A percentile compares a stretch with the other conserved stretches of the same genome.
Evolutionary conservation across 2,329 filamentous ascomycete species (phyloP).

Genomic region (Alternaria hordeiaustralica): DNA sequence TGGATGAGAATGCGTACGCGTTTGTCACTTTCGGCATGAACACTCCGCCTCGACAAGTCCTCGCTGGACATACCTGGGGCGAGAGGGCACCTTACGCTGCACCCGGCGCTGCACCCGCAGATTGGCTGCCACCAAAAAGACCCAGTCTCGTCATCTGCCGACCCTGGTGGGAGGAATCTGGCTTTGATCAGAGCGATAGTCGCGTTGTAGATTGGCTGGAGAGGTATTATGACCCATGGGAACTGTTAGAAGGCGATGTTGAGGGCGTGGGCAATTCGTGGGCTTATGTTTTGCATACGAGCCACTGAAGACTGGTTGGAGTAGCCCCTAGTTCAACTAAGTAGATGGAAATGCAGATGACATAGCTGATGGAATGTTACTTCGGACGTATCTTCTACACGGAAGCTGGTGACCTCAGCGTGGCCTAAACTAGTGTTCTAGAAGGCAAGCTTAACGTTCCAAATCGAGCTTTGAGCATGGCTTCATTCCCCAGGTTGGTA

Average conservation of each 20-base stretch:
- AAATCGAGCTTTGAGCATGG: no score
- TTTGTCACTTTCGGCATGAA: neutral
- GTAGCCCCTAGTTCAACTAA: no score
- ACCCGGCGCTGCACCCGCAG: neutral
- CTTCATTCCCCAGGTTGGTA: no score
- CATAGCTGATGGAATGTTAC: neutral
- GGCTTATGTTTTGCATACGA: no score
- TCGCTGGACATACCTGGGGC: neutral
- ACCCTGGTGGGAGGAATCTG: neutral
- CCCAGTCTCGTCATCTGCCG: neutral
- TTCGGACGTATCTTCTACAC: neutral
- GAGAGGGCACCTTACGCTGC: neutral
- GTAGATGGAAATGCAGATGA: no score
- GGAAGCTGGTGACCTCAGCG: no score
- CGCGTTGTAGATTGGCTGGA: neutral
- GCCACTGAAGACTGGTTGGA: no score
- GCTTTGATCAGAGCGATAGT: neutral
- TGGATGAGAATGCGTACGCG: neutral
- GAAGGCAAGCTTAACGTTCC: neutral
- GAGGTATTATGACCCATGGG: neutral
- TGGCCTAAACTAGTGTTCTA: neutral
- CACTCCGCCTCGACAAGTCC: neutral
- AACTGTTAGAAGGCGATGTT: no score
- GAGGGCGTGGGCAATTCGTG: no score
- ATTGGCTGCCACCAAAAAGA: neutral